phyloP scores from a whole-genome alignment of 306 rosid species.

The Purshia tridentata region DNA sequence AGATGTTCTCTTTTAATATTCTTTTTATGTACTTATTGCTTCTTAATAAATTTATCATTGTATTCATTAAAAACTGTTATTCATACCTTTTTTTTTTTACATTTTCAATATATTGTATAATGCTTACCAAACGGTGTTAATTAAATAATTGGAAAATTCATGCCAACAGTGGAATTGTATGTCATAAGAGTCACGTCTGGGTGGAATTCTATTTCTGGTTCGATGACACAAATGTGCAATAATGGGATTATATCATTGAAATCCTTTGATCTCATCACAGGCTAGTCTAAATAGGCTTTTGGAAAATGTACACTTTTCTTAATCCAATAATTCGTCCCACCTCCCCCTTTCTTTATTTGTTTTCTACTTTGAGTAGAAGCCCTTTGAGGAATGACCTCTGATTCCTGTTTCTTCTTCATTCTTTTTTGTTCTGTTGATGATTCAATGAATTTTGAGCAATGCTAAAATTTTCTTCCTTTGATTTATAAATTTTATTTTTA shows the following conservation, averaged over 20 bases:
- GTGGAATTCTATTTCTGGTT: not conserved
- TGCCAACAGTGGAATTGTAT: not conserved
- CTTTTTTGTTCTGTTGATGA: too few relatives aligned
- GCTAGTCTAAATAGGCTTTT: not conserved
- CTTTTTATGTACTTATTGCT: constrained; percentile 3
- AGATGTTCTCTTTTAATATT: not conserved
- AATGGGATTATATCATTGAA: not conserved
- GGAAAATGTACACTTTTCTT: not conserved
- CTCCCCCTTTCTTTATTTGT: not conserved
- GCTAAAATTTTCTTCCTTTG: too few relatives aligned
- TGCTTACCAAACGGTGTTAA: not conserved
- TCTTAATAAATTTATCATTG: not conserved
- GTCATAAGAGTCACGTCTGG: not conserved
- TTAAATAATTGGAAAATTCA: constrained; percentile 1
- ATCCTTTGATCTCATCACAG: not conserved
- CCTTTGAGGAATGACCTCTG: not conserved
- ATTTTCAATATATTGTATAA: not conserved
- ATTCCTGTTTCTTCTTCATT: too few relatives aligned
- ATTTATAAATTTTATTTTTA: too few relatives aligned
- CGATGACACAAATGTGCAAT: not conserved
- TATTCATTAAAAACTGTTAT: not conserved
- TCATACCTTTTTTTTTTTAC: not conserved
- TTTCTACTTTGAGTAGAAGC: not conserved
- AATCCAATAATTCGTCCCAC: too few relatives aligned
- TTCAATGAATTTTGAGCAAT: too few relatives aligned